Evolutionary conservation across 2,329 filamentous ascomycete genomes (phyloP).

Genomic region (Plectosphaerella cucumerina): DNA sequence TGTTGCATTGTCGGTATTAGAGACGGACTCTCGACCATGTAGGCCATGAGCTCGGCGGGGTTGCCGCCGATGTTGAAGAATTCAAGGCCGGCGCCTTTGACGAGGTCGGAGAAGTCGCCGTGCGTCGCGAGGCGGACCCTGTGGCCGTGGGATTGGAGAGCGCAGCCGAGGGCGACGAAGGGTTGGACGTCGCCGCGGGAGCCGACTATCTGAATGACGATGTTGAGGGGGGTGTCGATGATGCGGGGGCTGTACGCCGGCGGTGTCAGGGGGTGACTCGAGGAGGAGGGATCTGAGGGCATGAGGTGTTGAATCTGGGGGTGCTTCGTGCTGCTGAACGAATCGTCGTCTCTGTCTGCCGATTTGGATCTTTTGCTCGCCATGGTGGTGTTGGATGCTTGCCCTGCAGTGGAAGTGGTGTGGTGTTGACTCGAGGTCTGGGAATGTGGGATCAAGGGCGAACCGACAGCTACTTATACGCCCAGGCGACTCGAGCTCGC

Average conservation of each 20-base stretch:
- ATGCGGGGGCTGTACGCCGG: background rate
- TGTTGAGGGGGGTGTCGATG: constrained; percentile 30
- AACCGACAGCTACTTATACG: too few species aligned
- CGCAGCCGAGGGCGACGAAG: constrained; percentile 47
- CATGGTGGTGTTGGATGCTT: too few species aligned
- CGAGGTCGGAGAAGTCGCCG: constrained; percentile 41
- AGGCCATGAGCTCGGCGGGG: constrained; percentile 35
- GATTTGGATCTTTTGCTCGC: too few species aligned
- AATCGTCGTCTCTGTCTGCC: too few species aligned
- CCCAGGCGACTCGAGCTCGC: too few species aligned
- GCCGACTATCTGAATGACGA: constrained; percentile 52
- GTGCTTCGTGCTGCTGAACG: too few species aligned
- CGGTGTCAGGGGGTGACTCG: background rate
- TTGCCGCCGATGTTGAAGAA: constrained; percentile 52
- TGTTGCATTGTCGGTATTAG: constrained; percentile 19
- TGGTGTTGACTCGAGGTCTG: too few species aligned
- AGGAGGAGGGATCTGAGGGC: too few species aligned
- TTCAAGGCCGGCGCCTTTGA: constrained; percentile 40
- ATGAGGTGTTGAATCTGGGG: too few species aligned
- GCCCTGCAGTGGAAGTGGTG: too few species aligned
- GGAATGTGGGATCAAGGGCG: too few species aligned
- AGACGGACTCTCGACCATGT: constrained; percentile 23
- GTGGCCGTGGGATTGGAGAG: constrained; percentile 41
- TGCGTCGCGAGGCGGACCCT: constrained; percentile 49
- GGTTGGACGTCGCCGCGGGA: constrained; percentile 53